Evolutionary conservation across 2,329 filamentous ascomycete species (phyloP).

Genomic region (Furcasterigmium sp.): DNA sequence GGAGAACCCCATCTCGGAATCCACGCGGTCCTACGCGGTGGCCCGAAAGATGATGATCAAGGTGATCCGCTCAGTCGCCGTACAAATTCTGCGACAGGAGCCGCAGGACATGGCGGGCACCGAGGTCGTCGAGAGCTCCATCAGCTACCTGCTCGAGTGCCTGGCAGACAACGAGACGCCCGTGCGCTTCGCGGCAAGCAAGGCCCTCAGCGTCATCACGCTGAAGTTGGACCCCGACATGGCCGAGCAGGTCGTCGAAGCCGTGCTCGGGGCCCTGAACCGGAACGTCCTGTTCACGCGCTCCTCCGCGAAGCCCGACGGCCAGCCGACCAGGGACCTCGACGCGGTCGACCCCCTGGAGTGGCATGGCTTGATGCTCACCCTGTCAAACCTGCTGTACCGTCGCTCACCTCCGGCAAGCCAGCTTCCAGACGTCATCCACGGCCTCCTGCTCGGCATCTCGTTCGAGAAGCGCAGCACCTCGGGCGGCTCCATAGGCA

Average conservation of each 20-base stretch:
- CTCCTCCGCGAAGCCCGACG: conserved; percentile 24
- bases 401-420: conserved; percentile 70
- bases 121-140: conserved; percentile 69
- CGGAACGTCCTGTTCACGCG: conserved; percentile 51
- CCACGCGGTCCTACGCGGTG: conserved; percentile 66
- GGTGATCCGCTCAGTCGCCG: conserved; percentile 68
- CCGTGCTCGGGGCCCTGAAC: conserved; percentile 67
- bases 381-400: conserved; percentile 81
- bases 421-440: conserved; percentile 68
- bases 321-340: conserved; percentile 49
- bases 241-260: conserved; percentile 82
- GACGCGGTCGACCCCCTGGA: conserved; percentile 72
- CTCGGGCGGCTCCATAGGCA: conserved; percentile 78
- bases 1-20: conserved; percentile 40
- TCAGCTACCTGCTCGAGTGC: conserved; percentile 73
- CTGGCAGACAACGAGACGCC: conserved; percentile 86
- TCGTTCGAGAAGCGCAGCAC: conserved; percentile 85
- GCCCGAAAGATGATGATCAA: conserved; percentile 82
- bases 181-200: conserved; percentile 85
- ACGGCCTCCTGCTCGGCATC: conserved; percentile 71
- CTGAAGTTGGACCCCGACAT: conserved; percentile 74
- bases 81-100: conserved; percentile 56
- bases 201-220: conserved; percentile 83
- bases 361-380: conserved; percentile 91
- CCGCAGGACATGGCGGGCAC: conserved; percentile 33